Base-by-base conservation (phyloP, 164 flowering plant genomes). In the Macadamia tetraphylla region DNA sequence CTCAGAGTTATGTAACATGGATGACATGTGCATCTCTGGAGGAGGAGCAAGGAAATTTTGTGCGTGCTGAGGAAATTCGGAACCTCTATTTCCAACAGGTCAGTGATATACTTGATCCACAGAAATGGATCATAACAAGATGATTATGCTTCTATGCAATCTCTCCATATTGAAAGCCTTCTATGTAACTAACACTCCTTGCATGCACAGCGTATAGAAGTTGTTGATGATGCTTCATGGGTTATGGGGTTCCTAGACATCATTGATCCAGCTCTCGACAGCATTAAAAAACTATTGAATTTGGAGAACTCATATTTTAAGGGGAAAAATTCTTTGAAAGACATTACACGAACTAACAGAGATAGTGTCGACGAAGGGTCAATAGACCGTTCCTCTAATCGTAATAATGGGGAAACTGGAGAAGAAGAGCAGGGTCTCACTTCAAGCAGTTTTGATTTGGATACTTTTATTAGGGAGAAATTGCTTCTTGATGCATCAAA, bases 171-270 rank as follows among this genome's bases (percentile, higher is more conserved):
- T 13, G 3, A 44, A 14, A 29, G 52, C 10, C 40, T 14, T 67
- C 14, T 48, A 13, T n/a, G 7, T 32, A 64, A 66, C 65, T 60
- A 68, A 68, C 60, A n/a, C 42, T 51, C 17, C 58, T 71, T 71
- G 58, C 1, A 30, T 58, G 44, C 29, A 79, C 94, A 94, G 98
- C 87, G 95, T 0, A 91, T 91, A 0, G 98, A 92, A 76, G 86
- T 91, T n/a, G 96, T 88, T 6, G 98, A 94, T 72, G 98, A 92
- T 79, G 85, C 87, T 62, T 88, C 98, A 43, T 94, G 98, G 98
- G 87, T 86, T 30, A 91, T 75, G 79, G 97, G 96, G 59, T 78
- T 94, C 71, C 60, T 88, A 12, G 96, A 90, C 73, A 84, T 87
- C 68, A 79, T 94, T 56, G 98, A 94, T 65, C 97, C 96, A 6